Evolutionary conservation across 352 stramenopile genomes (phyloP).

Genomic region (Pythium phragmitis): DNA sequence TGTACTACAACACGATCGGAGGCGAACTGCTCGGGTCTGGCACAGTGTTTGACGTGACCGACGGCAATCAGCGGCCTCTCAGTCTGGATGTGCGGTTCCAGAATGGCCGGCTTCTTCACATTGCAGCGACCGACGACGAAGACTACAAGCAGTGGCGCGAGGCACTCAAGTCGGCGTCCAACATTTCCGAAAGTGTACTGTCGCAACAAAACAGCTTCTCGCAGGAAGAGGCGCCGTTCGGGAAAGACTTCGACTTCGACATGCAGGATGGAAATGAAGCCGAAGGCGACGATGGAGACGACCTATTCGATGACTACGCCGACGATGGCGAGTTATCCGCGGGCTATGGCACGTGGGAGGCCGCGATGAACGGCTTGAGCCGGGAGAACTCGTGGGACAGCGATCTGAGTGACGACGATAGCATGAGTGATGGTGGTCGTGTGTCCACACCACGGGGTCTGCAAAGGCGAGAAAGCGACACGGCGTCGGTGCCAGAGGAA

Average conservation of each 20-base stretch:
- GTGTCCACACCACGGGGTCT: conserved; percentile 17
- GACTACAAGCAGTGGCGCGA: conserved; percentile 58
- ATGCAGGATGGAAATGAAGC: conserved; percentile 19
- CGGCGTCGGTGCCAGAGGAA: conserved; percentile 26
- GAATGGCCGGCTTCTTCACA: conserved; percentile 65
- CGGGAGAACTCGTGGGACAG: conserved; percentile 40
- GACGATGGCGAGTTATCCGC: conserved; percentile 30
- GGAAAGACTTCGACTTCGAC: conserved; percentile 58
- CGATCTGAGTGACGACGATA: conserved; percentile 10
- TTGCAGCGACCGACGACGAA: conserved; percentile 54
- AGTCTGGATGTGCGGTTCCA: conserved; percentile 73
- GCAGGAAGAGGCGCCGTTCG: conserved; percentile 29
- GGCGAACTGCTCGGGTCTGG: conserved; percentile 55
- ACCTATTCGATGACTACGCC: conserved; percentile 31
- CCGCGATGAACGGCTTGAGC: conserved; percentile 49
- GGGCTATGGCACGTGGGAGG: conserved; percentile 48
- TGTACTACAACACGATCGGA: conserved; percentile 46
- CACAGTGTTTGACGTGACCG: conserved; percentile 62
- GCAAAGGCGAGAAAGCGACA: conserved; percentile 30
- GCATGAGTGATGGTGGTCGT: conserved; percentile 10
- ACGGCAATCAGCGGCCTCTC: conserved; percentile 57
- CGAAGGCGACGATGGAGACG: background rate
- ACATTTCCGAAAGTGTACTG: conserved; percentile 64
- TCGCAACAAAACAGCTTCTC: conserved; percentile 40
- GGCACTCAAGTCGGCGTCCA: conserved; percentile 49